These are phyloP conservation scores for Phytomonas serpens DNA, from an alignment of 208 protist genomes.

Conservation along the genomic window DNA sequence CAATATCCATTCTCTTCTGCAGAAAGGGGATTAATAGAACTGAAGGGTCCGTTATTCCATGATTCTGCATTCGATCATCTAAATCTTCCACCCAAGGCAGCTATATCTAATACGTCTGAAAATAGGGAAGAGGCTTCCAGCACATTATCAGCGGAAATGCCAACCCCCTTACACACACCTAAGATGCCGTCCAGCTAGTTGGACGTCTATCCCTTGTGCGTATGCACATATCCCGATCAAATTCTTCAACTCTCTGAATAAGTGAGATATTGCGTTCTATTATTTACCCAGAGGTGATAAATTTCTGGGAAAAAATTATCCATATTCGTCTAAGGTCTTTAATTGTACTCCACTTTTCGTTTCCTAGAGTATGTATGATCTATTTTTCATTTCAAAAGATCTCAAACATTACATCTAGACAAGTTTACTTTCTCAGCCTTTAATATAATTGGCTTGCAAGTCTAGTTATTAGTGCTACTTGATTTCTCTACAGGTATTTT, in stretches of 20 bases:
- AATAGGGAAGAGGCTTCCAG: not conserved
- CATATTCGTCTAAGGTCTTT: not conserved
- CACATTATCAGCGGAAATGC: not conserved
- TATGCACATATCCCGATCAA: not conserved
- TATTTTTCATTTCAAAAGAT: constrained; percentile 5
- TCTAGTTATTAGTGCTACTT: constrained; percentile 17
- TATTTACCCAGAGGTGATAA: not conserved
- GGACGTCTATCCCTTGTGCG: not conserved
- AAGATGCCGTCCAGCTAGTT: not conserved
- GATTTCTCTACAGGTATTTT: constrained; percentile 14
- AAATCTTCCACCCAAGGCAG: not conserved
- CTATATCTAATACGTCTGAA: not conserved
- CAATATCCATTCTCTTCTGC: not conserved
- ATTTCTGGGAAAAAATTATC: not conserved
- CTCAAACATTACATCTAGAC: constrained; percentile 8
- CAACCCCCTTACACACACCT: not conserved
- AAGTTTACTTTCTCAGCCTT: not conserved
- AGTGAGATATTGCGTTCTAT: not conserved
- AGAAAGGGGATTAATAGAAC: not conserved
- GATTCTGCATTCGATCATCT: not conserved
- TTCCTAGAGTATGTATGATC: not conserved
- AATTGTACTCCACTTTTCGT: not conserved
- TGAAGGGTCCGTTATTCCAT: not conserved
- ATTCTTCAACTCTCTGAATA: not conserved
- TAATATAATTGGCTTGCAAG: not conserved